Percentiles rank a stretch among this genome's conserved stretches.
Evolutionary conservation across 2,329 filamentous ascomycete species (phyloP).

Genomic region (Penicillium griseofulvum): DNA sequence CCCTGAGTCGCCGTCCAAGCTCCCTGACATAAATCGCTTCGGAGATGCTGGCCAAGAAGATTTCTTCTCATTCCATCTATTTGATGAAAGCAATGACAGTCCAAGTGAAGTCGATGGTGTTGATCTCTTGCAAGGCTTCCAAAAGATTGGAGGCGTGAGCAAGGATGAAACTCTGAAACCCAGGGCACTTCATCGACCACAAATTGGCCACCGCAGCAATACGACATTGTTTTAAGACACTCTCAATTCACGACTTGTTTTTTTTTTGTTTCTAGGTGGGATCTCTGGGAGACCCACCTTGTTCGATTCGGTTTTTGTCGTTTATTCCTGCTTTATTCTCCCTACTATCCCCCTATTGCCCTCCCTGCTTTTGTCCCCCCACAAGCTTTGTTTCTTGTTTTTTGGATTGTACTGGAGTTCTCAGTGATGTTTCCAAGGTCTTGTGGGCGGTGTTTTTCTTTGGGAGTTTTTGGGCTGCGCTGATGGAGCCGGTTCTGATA

Average conservation of each 20-base stretch:
- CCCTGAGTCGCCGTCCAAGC: slow-evolving; percentile 42
- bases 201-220: slow-evolving; percentile 34
- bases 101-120: slow-evolving; percentile 45
- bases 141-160: slow-evolving; percentile 45
- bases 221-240: slow-evolving; percentile 32
- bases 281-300: slow-evolving; percentile 5
- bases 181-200: slow-evolving; percentile 31
- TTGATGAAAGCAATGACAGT: slow-evolving; percentile 46
- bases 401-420: slow-evolving; percentile 20
- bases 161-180: slow-evolving; percentile 35
- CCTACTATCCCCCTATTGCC: neutral
- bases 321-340: neutral
- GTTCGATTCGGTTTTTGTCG: slow-evolving; percentile 1
- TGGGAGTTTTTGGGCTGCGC: slow-evolving; percentile 29
- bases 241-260: neutral
- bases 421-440: slow-evolving; percentile 20
- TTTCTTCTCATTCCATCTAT: slow-evolving; percentile 49
- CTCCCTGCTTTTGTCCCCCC: neutral
- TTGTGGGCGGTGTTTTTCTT: slow-evolving; percentile 22
- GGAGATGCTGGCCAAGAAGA: slow-evolving; percentile 43
- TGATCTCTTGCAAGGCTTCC: slow-evolving; percentile 48
- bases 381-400: slow-evolving; percentile 10
- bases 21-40: slow-evolving; percentile 32
- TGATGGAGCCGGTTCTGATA: slow-evolving; percentile 24
- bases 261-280: neutral